These are phyloP conservation scores for Miscanthus lutarioriparius DNA, from an alignment of 176 grass and related monocot genomes.

Conservation along the genomic window DNA sequence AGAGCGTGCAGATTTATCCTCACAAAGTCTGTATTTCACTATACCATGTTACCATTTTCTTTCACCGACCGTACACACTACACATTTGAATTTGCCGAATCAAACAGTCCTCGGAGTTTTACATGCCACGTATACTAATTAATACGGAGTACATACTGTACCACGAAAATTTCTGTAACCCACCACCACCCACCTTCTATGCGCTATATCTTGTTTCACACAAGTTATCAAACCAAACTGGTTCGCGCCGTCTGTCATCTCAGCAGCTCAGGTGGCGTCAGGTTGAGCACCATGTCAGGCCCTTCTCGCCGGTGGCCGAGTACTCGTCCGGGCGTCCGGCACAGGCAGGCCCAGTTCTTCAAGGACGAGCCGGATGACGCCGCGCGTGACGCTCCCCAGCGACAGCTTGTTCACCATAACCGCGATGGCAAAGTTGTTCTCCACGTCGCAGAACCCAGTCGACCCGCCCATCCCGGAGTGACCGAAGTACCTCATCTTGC, in stretches of 20 bases:
- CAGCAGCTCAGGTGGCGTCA: constrained; percentile 27
- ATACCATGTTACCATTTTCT: no score
- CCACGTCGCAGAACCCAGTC: constrained; percentile 67
- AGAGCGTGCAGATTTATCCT: no score
- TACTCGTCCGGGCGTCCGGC: constrained; percentile 94
- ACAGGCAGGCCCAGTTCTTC: constrained; percentile 72
- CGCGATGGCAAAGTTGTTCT: constrained; percentile 75
- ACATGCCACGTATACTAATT: no score
- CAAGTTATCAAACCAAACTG: neutral
- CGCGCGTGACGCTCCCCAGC: constrained; percentile 66
- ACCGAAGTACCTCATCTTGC: constrained; percentile 56
- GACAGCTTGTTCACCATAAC: constrained; percentile 93
- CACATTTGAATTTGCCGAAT: no score
- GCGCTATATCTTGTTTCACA: neutral
- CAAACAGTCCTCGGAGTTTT: no score
- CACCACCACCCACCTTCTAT: no score
- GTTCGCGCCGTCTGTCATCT: neutral
- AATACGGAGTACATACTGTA: no score
- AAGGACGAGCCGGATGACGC: constrained; percentile 70
- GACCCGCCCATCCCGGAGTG: constrained; percentile 91
- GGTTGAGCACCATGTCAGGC: constrained; percentile 80
- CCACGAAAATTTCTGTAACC: no score
- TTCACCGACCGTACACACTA: no score
- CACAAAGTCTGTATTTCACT: no score
- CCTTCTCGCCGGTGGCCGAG: constrained; percentile 64